Conservation (phyloP, 768 basidiomycete species). For the Panaeolus cyanescens region DNA sequence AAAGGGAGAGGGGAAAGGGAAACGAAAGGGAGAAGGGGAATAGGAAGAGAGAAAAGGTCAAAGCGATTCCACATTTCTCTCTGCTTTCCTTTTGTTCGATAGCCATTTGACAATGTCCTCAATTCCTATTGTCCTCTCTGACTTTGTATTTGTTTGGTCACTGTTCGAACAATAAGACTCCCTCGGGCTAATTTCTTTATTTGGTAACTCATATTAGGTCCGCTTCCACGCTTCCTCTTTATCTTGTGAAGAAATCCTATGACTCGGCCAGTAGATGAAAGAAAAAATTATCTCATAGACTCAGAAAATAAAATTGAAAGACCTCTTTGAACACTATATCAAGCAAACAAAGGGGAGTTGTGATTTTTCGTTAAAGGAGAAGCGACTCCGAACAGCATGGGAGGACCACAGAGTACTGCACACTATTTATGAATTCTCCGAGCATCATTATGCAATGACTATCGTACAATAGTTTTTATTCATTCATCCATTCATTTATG, state of each 20-base stretch:
- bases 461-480: no score
- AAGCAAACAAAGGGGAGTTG: neutral
- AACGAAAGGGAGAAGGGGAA: neutral
- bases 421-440: neutral
- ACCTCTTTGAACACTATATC: neutral
- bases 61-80: neutral
- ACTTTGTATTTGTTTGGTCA: neutral
- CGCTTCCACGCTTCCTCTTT: neutral
- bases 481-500: no score
- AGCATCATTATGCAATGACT: neutral
- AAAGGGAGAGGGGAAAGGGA: neutral
- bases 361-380: neutral
- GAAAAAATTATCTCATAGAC: neutral
- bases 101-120: neutral
- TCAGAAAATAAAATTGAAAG: neutral
- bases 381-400: neutral
- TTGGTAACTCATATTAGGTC: neutral
- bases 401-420: neutral
- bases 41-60: neutral
- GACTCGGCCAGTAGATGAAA: conserved; percentile 1
- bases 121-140: neutral
- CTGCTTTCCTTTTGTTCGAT: neutral
- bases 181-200: neutral
- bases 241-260: neutral
- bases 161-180: neutral